Percentiles rank a stretch among this genome's conserved stretches.
Conservation (phyloP, 257 asterid species). For the Ilex asprella region DNA sequence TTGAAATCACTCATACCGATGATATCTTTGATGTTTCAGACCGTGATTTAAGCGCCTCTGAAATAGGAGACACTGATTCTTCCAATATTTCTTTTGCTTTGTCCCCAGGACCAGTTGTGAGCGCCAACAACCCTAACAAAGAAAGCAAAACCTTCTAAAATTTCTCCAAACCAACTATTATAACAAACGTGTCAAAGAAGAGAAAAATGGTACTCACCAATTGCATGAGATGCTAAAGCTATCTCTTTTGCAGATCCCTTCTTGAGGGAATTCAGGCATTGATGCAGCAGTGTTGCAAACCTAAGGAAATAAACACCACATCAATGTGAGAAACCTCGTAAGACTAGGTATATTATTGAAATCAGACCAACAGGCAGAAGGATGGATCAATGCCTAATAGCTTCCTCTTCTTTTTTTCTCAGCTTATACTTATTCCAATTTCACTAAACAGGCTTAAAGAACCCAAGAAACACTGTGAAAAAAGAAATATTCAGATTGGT, state of each 20-base stretch:
- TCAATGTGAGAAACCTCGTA: neutral
- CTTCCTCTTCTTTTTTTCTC: too few species aligned
- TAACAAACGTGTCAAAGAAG: neutral
- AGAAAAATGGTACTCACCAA: constrained; percentile 40
- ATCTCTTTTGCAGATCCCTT: constrained; percentile 89
- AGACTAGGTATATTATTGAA: neutral
- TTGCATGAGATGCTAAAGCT: constrained; percentile 75
- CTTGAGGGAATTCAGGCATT: constrained; percentile 69
- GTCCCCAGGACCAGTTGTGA: constrained; percentile 85
- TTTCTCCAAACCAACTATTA: neutral
- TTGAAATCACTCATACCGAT: constrained; percentile 37
- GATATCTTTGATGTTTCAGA: constrained; percentile 57
- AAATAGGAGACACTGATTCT: constrained; percentile 72
- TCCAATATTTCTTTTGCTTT: constrained; percentile 84
- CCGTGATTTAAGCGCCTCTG: constrained; percentile 73
- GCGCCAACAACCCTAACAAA: constrained; percentile 66
- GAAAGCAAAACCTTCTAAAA: neutral
- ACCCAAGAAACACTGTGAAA: too few species aligned
- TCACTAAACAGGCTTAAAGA: neutral
- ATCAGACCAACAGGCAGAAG: too few species aligned
- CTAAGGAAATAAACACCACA: constrained; percentile 31
- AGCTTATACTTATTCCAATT: neutral
- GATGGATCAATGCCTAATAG: too few species aligned
- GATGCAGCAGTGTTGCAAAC: constrained; percentile 81
- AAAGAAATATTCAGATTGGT: neutral